These are phyloP conservation scores for Fusarium marasasianum DNA, from an alignment of 2,329 filamentous ascomycete genomes.

Conservation along the genomic window DNA sequence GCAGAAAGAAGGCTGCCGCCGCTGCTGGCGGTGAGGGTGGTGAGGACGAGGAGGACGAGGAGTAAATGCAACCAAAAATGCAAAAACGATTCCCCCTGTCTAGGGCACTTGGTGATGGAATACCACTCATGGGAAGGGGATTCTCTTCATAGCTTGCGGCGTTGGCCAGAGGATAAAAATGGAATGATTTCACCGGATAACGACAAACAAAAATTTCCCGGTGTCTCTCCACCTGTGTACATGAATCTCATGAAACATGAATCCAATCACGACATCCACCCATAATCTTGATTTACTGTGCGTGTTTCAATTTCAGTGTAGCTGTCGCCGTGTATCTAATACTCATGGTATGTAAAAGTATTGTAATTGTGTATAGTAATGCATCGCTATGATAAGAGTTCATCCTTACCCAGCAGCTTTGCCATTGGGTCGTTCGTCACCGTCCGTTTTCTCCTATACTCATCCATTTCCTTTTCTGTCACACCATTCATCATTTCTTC, in stretches of 20 bases:
- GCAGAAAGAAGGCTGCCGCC: conserved; percentile 99
- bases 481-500: conserved; percentile 82
- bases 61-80: conserved; percentile 59
- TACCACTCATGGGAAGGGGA: conserved; percentile 52
- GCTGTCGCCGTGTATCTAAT: neutral
- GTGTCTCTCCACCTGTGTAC: conserved; percentile 39
- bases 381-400: conserved; percentile 48
- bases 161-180: conserved; percentile 61
- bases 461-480: conserved; percentile 85
- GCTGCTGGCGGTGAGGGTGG: conserved; percentile 84
- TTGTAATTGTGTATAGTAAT: neutral
- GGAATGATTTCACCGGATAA: conserved; percentile 52
- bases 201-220: conserved; percentile 38
- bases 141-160: conserved; percentile 61
- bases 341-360: neutral
- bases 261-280: conserved; percentile 28
- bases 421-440: conserved; percentile 89
- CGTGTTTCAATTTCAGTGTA: neutral
- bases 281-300: conserved; percentile 14
- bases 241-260: conserved; percentile 38
- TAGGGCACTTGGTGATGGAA: conserved; percentile 46
- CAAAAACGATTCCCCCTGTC: conserved; percentile 45
- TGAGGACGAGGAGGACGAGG: conserved; percentile 88
- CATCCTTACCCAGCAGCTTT: conserved; percentile 77
- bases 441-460: conserved; percentile 79